phyloP scores from a whole-genome alignment of 1,139 yeast species.

The Taphrina pruni region DNA sequence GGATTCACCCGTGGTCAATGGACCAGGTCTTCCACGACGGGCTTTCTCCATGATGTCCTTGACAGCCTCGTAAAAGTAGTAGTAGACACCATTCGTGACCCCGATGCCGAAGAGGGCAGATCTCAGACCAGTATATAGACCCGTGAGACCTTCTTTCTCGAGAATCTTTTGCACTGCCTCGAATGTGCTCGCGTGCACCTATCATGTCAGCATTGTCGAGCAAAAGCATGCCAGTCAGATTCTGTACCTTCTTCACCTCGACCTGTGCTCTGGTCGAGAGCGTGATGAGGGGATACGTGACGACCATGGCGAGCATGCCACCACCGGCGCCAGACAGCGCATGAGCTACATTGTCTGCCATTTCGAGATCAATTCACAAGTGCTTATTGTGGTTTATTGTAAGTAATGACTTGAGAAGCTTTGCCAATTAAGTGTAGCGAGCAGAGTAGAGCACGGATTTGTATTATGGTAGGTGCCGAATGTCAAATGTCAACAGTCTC shows the following conservation, averaged over 20 bases:
- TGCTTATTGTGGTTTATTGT: too few relatives aligned
- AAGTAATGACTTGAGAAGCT: too few relatives aligned
- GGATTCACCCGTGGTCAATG: conserved; percentile 67
- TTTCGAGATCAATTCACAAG: background rate
- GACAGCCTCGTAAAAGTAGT: conserved; percentile 83
- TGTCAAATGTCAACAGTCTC: too few relatives aligned
- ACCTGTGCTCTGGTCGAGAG: conserved; percentile 49
- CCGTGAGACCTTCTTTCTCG: conserved; percentile 68
- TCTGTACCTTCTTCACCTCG: conserved; percentile 42
- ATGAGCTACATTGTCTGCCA: conserved; percentile 62
- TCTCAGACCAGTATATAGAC: conserved; percentile 83
- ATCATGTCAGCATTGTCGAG: conserved; percentile 42
- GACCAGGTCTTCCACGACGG: conserved; percentile 45
- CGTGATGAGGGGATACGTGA: conserved; percentile 63
- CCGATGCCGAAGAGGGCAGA: conserved; percentile 87
- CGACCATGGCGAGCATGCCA: conserved; percentile 83
- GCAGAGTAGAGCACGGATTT: too few relatives aligned
- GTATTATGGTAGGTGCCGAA: too few relatives aligned
- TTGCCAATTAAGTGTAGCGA: too few relatives aligned
- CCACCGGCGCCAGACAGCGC: conserved; percentile 94
- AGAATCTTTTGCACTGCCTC: conserved; percentile 59
- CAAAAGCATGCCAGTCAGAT: conserved; percentile 50
- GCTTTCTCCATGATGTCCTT: conserved; percentile 61
- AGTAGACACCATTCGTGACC: conserved; percentile 83
- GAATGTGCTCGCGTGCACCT: conserved; percentile 47